Evolutionary conservation across 179 eudicot species (phyloP), one percentile per base, ranked within the genome.

Genomic region (Beta corolliflora): DNA sequence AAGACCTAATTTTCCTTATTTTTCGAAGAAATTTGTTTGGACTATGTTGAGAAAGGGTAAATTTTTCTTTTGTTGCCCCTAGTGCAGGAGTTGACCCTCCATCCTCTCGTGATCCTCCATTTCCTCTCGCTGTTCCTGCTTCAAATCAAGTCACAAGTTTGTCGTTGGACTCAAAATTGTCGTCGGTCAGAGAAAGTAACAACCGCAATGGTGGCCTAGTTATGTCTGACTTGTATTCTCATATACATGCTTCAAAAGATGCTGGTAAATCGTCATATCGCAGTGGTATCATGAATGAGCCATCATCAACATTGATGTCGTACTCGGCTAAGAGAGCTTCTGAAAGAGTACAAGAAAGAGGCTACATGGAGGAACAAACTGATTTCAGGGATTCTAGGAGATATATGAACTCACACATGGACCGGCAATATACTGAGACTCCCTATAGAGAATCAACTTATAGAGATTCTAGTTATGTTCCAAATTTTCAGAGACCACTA

Each of bases 1-100:
- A 4, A 55, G 1, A n/a, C 46, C 53, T 76, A 46, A 12, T 5
- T 16, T 64, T 21, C 9, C 5, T n/a, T 61, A 76, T 15, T 15
- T 21, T 31, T 64, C 41, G 1, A 14, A 2, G 21, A 55, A 21
- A 67, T 19, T 71, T 64, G 14, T 71, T 81, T 58, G 70, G 75
- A 56, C 10, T 60, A 46, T 55, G 44, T 77, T 79, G 60, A 83
- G 90, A 89, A 80, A 75, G 83, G 89, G 88, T 87, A 86, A 86
- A 83, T 78, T 86, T 79, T 86, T 85, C 73, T 81, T 61, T 75
- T 81, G 65, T 88, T 88, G 77, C 81, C 84, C 92, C 94, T 96
- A 92, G 94, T 92, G 94, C 99, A 97, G 99, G 99, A 88, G 98
- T 94, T 88, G 99, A 94, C 93, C 94, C 93, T 76, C 99, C 98